These are phyloP conservation scores for Ogataea nitratoaversa DNA, from an alignment of 805 yeast genomes.

Conservation along the genomic window DNA sequence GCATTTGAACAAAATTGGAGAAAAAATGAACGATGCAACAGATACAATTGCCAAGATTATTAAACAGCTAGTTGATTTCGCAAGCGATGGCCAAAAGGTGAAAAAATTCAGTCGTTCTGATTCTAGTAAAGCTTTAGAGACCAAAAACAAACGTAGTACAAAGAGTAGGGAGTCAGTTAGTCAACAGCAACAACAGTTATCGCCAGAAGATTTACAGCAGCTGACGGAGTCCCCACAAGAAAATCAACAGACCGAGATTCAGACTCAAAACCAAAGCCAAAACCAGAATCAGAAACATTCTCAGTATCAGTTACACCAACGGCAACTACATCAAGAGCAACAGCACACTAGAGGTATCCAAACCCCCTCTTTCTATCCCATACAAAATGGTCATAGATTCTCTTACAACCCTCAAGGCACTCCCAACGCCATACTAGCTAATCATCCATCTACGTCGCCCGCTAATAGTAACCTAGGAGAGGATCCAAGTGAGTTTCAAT, in stretches of 20 bases:
- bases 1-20: constrained; percentile 56
- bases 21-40: constrained; percentile 53
- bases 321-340: background rate
- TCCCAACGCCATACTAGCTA: background rate
- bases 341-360: background rate
- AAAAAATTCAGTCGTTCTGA: constrained; percentile 5
- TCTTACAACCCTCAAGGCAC: background rate
- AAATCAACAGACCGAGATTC: no score
- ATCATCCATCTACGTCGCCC: constrained; percentile 6
- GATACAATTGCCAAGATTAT: constrained; percentile 56
- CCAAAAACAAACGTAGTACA: constrained; percentile 1
- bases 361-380: background rate
- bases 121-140: background rate
- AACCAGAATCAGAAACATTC: background rate
- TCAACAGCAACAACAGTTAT: constrained; percentile 22
- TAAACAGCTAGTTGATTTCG: constrained; percentile 44
- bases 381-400: background rate
- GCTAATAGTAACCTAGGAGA: constrained; percentile 3
- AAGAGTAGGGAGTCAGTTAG: constrained; percentile 8
- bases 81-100: constrained; percentile 26
- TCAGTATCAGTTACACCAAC: background rate
- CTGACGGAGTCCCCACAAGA: no score
- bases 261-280: background rate
- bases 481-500: constrained; percentile 6
- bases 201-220: constrained; percentile 18